These are phyloP conservation scores for Phylloporus sp. DNA, from an alignment of 768 basidiomycete genomes.

Conservation along the genomic window DNA sequence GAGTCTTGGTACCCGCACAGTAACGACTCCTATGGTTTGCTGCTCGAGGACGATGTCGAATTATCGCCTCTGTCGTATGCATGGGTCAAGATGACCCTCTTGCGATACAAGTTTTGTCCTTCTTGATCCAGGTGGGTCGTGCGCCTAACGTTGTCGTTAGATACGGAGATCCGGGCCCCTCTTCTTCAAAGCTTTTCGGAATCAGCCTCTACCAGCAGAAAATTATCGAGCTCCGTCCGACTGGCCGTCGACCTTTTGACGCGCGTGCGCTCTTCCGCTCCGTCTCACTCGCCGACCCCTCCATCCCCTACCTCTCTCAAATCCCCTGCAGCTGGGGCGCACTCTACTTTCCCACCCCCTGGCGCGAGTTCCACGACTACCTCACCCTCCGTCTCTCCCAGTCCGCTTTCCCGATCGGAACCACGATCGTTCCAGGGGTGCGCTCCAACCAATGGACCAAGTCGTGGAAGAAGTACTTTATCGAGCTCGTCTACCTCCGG, in stretches of 20 bases:
- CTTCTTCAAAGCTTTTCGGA: slow-evolving; percentile 57
- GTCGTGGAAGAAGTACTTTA: slow-evolving; percentile 89
- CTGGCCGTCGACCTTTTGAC: slow-evolving; percentile 64
- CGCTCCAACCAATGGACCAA: slow-evolving; percentile 77
- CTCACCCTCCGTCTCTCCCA: slow-evolving; percentile 68
- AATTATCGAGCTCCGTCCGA: slow-evolving; percentile 63
- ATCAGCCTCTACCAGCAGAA: slow-evolving; percentile 87
- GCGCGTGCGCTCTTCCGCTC: slow-evolving; percentile 53
- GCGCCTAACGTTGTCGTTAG: slow-evolving; percentile 32
- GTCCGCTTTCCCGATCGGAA: slow-evolving; percentile 26
- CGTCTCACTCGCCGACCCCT: slow-evolving; percentile 35
- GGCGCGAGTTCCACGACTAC: slow-evolving; percentile 83
- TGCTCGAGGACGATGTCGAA: slow-evolving; percentile 86
- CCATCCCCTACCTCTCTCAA: slow-evolving; percentile 77
- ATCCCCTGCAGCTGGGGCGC: slow-evolving; percentile 92
- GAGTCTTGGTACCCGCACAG: slow-evolving; percentile 84
- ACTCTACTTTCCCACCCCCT: slow-evolving; percentile 83
- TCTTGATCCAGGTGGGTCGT: neutral
- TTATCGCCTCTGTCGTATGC: slow-evolving; percentile 80
- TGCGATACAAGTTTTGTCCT: slow-evolving; percentile 63
- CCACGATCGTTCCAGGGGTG: slow-evolving; percentile 60
- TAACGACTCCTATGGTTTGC: slow-evolving; percentile 68
- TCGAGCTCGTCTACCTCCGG: slow-evolving; percentile 75
- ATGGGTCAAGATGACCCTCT: slow-evolving; percentile 76
- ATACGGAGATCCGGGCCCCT: slow-evolving; percentile 44